Base-by-base conservation (phyloP, 176 grass and related monocot species). In the Miscanthus lutarioriparius region DNA sequence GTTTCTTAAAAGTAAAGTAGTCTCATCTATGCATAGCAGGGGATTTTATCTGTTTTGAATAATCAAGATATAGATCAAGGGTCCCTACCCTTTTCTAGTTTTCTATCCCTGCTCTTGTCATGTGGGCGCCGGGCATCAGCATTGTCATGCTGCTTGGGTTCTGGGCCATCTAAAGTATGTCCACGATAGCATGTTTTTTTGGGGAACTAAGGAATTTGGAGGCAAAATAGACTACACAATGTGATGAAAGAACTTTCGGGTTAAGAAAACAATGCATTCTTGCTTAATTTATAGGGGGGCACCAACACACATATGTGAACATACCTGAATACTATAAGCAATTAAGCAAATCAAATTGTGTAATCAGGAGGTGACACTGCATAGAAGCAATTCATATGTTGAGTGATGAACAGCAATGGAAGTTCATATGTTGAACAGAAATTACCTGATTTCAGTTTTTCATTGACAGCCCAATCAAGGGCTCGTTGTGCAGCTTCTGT, bases 361-460 rank as follows among this genome's bases (percentile, higher is more conserved):
- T 32, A 75, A 53, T 65, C 40, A 89, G 25, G 43, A 62, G 54
- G 53, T 3, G 1, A 70, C 17, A 28, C 35, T 27, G 70, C 30
- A 82, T 4, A 51, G 65, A 78, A 41, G 1, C 56, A 74, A 65
- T 65, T 72, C 7, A 80, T 25, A 62, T 26, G 25, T 68, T 58
- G 43, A 72, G 20, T 3, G 77, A 49, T 85, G 44, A 22, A 58
- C 20, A 80, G 27, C 15, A 37, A 22, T 62, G 38, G 10, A 68
- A 49, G 7, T 68, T 13, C 11, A 14, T 41, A 39, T 76, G 76
- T 59, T 36, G 12, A 67, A 38, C 30, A 26, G 38, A 84, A 81
- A 71, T 77, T 54, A 98, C 96, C 96, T 89, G 89, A 92, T 85
- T 95, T 88, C 17, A 94, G 70, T 90, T 94, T 95, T 83, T 93